Conservation (phyloP, 2,329 filamentous ascomycete species). For the Aureobasidium sp. region DNA sequence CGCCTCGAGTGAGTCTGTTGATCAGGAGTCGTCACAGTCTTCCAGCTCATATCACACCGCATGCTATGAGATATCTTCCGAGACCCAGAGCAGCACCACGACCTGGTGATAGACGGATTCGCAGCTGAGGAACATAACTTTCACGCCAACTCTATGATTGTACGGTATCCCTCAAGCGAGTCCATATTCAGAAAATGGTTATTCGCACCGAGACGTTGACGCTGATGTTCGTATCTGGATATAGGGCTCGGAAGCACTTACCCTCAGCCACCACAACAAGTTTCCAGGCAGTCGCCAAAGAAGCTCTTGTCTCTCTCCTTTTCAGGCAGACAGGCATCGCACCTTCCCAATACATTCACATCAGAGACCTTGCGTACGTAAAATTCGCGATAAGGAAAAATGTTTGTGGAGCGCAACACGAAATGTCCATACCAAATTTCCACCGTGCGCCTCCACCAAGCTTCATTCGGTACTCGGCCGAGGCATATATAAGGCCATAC, state of each 20-base stretch:
- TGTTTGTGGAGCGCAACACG: neutral
- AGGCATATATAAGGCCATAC: neutral
- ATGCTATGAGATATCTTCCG: neutral
- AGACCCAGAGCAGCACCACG: neutral
- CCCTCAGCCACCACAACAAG: neutral
- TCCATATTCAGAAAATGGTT: no score
- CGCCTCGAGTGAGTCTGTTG: neutral
- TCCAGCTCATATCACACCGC: constrained; percentile 1
- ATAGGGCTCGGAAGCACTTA: neutral
- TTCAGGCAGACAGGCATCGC: neutral
- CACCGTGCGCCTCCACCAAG: neutral
- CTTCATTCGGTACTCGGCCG: neutral
- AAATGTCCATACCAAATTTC: neutral
- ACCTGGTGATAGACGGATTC: neutral
- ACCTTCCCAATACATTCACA: neutral
- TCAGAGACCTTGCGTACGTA: neutral
- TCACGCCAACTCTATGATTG: neutral
- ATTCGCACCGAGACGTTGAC: no score
- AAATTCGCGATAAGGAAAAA: neutral
- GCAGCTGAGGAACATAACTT: neutral
- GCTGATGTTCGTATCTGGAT: no score
- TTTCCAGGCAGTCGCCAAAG: neutral
- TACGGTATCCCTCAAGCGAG: no score
- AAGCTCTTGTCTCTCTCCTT: no score
- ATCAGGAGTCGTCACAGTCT: neutral